These are phyloP conservation scores for Delonix regia DNA, from an alignment of 306 rosid genomes.

Conservation along the genomic window DNA sequence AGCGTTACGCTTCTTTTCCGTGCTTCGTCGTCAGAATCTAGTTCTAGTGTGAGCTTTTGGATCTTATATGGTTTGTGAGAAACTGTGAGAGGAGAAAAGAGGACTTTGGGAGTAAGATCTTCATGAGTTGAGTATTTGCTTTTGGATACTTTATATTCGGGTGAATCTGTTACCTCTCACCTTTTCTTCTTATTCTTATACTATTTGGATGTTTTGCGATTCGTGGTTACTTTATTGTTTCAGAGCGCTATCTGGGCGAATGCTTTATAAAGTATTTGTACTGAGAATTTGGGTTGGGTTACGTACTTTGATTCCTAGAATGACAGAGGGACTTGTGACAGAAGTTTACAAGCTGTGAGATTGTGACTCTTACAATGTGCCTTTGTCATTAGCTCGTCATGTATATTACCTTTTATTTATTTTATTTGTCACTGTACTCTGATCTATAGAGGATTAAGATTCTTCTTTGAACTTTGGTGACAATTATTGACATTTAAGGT, in stretches of 20 bases:
- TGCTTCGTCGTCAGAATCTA: conserved; percentile 1
- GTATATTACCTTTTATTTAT: conserved; percentile 7
- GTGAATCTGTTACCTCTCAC: conserved; percentile 10
- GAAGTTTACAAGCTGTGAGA: conserved; percentile 15
- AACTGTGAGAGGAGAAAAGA: conserved; percentile 2
- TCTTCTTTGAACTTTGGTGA: conserved; percentile 24
- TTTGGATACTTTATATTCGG: conserved; percentile 23
- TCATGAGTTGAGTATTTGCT: conserved; percentile 32
- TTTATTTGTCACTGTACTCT: conserved; percentile 1
- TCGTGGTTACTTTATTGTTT: background rate
- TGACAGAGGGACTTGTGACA: conserved; percentile 1
- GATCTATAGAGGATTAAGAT: conserved; percentile 15
- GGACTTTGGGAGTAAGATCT: conserved; percentile 19
- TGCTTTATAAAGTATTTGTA: background rate
- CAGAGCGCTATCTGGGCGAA: background rate
- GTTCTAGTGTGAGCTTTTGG: background rate
- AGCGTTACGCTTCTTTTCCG: background rate
- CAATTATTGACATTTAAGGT: background rate
- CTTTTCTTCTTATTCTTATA: background rate
- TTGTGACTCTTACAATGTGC: conserved; percentile 9
- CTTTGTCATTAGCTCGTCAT: background rate
- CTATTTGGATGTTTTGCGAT: conserved; percentile 19
- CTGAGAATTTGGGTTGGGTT: conserved; percentile 27
- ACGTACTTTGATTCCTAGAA: background rate
- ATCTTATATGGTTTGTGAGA: conserved; percentile 36